phyloP scores from a whole-genome alignment of 768 basidiomycete species.

The Russula earlei region DNA sequence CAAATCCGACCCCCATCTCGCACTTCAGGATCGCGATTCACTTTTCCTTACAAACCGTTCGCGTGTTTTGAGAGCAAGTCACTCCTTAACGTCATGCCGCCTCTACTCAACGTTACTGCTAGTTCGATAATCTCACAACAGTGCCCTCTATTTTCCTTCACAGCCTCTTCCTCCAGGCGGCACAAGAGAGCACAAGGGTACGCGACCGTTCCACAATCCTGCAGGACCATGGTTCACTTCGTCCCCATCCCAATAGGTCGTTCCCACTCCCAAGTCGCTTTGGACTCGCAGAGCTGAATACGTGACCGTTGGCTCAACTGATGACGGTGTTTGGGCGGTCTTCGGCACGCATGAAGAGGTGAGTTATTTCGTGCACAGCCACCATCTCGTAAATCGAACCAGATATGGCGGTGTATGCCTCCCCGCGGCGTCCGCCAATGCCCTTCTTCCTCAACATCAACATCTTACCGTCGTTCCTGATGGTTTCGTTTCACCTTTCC shows the following conservation, averaged over 20 bases:
- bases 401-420: not conserved
- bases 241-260: not conserved
- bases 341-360: slow-evolving; percentile 57
- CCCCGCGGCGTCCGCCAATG: slow-evolving; percentile 8
- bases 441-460: not conserved
- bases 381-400: slow-evolving; percentile 2
- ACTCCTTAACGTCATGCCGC: not conserved
- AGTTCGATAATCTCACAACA: slow-evolving; percentile 35
- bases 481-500: slow-evolving; percentile 1
- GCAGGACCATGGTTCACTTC: not conserved
- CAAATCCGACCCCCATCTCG: not conserved
- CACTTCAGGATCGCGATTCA: slow-evolving; percentile 7
- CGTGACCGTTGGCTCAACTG: slow-evolving; percentile 11
- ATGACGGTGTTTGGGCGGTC: slow-evolving; percentile 43
- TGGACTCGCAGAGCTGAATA: slow-evolving; percentile 34
- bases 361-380: slow-evolving; percentile 24
- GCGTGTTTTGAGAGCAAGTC: slow-evolving; percentile 11
- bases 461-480: not conserved
- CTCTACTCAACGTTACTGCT: not conserved
- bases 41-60: slow-evolving; percentile 2
- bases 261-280: slow-evolving; percentile 33
- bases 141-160: slow-evolving; percentile 31
- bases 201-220: not conserved
- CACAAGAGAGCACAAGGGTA: not conserved
- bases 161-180: slow-evolving; percentile 33